These are phyloP conservation scores for Aspergillus cristatus DNA, from an alignment of 495 filamentous ascomycete species.

Conservation along the genomic window DNA sequence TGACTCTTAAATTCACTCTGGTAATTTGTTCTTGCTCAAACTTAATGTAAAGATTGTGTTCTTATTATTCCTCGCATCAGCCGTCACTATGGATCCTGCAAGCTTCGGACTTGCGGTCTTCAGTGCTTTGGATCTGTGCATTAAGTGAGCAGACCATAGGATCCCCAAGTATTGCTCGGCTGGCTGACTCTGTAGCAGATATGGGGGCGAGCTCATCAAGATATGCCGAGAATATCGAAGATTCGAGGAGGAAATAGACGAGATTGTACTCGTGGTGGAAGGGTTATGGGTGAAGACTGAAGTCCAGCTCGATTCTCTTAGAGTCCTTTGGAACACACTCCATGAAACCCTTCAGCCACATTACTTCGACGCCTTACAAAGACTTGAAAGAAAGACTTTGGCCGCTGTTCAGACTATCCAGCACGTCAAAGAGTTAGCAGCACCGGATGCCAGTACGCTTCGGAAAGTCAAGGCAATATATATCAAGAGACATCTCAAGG, in stretches of 20 bases:
- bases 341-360: not conserved
- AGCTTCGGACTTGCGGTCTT: not conserved
- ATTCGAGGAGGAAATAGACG: not conserved
- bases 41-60: too few relatives aligned
- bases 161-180: not conserved
- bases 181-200: not conserved
- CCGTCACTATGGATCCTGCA: not conserved
- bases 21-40: too few relatives aligned
- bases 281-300: not conserved
- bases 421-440: not conserved
- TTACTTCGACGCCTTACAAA: not conserved
- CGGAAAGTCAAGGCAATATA: not conserved
- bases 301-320: not conserved
- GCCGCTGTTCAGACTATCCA: not conserved
- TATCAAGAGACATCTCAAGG: not conserved
- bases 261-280: not conserved
- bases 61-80: not conserved
- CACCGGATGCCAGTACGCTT: not conserved
- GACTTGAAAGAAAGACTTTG: not conserved
- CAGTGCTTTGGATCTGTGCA: not conserved
- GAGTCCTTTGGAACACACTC: not conserved
- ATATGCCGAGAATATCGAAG: not conserved
- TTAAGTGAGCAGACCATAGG: not conserved
- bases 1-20: too few relatives aligned
- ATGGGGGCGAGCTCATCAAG: not conserved